Conservation (phyloP, 805 yeast species). For the Torulaspora quercuum region DNA sequence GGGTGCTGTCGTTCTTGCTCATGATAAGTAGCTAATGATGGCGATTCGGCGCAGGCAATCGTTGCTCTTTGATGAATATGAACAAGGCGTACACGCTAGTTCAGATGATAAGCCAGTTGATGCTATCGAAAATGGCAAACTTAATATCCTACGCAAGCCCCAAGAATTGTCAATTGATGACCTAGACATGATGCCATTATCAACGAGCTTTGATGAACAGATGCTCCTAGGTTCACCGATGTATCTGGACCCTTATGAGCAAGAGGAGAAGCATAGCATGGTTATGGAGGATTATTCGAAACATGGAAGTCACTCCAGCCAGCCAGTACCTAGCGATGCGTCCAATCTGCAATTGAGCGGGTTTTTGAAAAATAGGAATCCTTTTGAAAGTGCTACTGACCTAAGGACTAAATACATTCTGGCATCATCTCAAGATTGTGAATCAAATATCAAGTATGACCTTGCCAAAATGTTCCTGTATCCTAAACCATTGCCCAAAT, state of each 20-base stretch:
- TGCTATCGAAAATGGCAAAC: constrained; percentile 4
- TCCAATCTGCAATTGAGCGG: constrained; percentile 13
- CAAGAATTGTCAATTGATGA: constrained; percentile 30
- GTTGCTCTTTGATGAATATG: constrained; percentile 21
- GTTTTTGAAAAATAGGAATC: constrained; percentile 16
- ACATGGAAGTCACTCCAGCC: constrained; percentile 10
- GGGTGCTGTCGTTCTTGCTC: too few species aligned
- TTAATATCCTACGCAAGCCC: constrained; percentile 7
- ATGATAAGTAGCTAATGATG: constrained; percentile 2
- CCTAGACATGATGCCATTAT: constrained; percentile 31
- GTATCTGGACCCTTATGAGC: constrained; percentile 26
- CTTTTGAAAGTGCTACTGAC: constrained; percentile 36
- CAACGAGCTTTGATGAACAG: constrained; percentile 33
- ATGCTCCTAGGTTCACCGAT: constrained; percentile 35
- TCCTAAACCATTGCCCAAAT: constrained; percentile 63
- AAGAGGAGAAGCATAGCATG: constrained; percentile 14
- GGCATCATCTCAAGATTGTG: constrained; percentile 61
- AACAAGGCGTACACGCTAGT: constrained; percentile 7
- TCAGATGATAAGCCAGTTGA: background rate
- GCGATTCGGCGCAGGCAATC: constrained; percentile 21
- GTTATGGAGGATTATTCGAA: constrained; percentile 9
- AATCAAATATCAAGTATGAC: constrained; percentile 69
- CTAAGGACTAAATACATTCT: constrained; percentile 64
- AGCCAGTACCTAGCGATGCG: constrained; percentile 18
- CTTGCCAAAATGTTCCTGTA: constrained; percentile 66